phyloP scores from a whole-genome alignment of 805 yeast species.

The Yarrowia osloensis region DNA sequence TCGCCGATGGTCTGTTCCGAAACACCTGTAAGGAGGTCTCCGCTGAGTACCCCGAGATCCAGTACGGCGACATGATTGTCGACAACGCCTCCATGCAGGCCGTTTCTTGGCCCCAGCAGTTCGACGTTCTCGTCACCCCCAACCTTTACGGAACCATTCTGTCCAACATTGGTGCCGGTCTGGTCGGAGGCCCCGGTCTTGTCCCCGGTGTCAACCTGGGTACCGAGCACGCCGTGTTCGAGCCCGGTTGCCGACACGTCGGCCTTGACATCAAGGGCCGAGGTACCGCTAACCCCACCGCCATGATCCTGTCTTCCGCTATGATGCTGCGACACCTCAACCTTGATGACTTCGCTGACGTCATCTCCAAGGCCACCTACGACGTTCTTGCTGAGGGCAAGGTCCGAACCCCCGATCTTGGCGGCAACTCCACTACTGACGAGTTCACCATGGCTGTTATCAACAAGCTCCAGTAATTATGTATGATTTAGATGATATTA shows the following conservation, averaged over 20 bases:
- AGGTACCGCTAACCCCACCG: slow-evolving; percentile 97
- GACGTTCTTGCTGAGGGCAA: slow-evolving; percentile 87
- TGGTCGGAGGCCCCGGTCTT: slow-evolving; percentile 96
- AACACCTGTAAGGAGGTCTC: slow-evolving; percentile 86
- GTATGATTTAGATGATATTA: slow-evolving; percentile 31
- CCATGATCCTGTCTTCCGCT: slow-evolving; percentile 88
- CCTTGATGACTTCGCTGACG: slow-evolving; percentile 78
- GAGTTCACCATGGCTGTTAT: slow-evolving; percentile 93
- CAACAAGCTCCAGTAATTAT: slow-evolving; percentile 55
- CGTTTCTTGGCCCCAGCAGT: slow-evolving; percentile 96
- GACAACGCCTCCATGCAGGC: slow-evolving; percentile 99
- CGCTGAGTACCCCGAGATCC: slow-evolving; percentile 78
- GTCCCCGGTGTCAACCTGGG: slow-evolving; percentile 99
- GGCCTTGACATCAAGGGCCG: slow-evolving; percentile 95
- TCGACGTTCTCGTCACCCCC: slow-evolving; percentile 96
- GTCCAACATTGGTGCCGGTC: slow-evolving; percentile 97
- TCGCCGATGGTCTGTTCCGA: slow-evolving; percentile 97
- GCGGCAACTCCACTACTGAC: slow-evolving; percentile 85
- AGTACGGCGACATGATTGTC: slow-evolving; percentile 89
- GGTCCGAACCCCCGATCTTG: slow-evolving; percentile 83
- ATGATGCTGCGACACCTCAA: slow-evolving; percentile 96
- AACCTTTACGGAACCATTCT: slow-evolving; percentile 96
- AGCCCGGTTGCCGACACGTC: slow-evolving; percentile 99
- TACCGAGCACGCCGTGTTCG: slow-evolving; percentile 95
- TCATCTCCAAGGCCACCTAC: slow-evolving; percentile 85